Base-by-base conservation (phyloP, 1,139 yeast species). In the Zygosaccharomyces sapae region DNA sequence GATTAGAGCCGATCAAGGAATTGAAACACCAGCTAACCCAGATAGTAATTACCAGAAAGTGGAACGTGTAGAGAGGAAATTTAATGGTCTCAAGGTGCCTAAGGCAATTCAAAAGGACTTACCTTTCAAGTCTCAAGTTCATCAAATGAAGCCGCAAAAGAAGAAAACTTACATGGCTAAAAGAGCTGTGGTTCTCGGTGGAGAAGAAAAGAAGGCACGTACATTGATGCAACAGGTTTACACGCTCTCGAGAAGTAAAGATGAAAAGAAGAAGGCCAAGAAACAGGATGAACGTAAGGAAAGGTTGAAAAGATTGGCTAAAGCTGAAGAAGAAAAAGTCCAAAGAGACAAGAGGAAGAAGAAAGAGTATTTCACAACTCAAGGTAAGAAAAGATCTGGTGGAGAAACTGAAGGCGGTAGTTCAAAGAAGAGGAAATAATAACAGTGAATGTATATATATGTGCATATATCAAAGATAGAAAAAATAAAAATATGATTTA, bases 151-250 rank as follows among this genome's bases (percentile, higher is more conserved):
- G 67, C 95, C 96, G 24, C 95, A 86, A 67, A 81, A 79, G 75
- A 85, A 85, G 69, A 76, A 80, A 61, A 81, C 96, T 0, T 92
- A 92, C 65, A 69, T 86, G 79, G 83, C 83, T 53, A 90, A 89
- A 73, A 81, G 98, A 63, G 98, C 98, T 1, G 97, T 92, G 48
- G 94, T 90, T 3, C 72, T 90, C 44, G 86, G 84, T 38, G 96
- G 94, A 22, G 97, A 89, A 51, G 97, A 90, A 66, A 88, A 87
- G 82, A 86, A 87, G 72, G 92, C 95, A 19, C 79, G 97, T 57
- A 85, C 88, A 37, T 77, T 92, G 69, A 79, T 92, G 77, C 94
- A 85, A 66, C 87, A 87, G 70, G 82, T 92, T 46, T 79, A 86
- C 57, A 87, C 97, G 0, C 73, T 94, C 46, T 80, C 87, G 59